Conservation (phyloP, 2,329 filamentous ascomycete genomes). For the Parastagonospora avenae region DNA sequence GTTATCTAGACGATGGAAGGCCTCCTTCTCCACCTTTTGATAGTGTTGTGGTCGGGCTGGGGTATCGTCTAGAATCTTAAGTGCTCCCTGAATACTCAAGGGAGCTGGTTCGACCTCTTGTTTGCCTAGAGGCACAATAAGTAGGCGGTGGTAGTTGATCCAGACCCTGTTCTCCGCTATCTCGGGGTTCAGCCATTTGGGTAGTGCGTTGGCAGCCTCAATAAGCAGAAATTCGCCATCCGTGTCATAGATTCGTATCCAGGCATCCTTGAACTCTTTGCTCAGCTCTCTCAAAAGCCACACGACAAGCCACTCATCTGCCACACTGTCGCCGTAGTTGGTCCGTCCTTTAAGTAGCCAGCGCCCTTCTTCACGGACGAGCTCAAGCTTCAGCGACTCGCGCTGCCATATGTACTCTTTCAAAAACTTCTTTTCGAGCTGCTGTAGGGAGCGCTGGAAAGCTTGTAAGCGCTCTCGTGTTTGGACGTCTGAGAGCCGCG, state of each 20-base stretch:
- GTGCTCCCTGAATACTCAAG: conserved; percentile 69
- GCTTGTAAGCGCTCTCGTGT: conserved; percentile 70
- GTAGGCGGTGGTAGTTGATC: conserved; percentile 78
- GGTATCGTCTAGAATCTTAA: conserved; percentile 62
- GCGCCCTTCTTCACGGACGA: conserved; percentile 61
- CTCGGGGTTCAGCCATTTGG: conserved; percentile 90
- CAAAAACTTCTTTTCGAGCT: conserved; percentile 68
- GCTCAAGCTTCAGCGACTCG: conserved; percentile 74
- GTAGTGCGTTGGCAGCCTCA: conserved; percentile 86
- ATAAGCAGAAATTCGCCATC: conserved; percentile 96
- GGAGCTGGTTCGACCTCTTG: conserved; percentile 29
- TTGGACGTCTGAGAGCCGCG: conserved; percentile 59
- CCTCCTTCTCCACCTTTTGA: conserved; percentile 78
- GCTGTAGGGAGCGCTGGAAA: conserved; percentile 70
- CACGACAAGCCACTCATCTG: conserved; percentile 97
- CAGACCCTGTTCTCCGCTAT: conserved; percentile 86
- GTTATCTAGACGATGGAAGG: conserved; percentile 84
- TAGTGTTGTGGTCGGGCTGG: conserved; percentile 70
- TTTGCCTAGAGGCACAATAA: conserved; percentile 67
- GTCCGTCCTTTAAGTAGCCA: conserved; percentile 75
- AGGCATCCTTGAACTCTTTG: conserved; percentile 72
- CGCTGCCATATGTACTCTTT: conserved; percentile 95
- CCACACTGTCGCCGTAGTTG: conserved; percentile 91
- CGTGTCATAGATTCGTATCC: conserved; percentile 82
- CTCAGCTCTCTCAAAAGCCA: conserved; percentile 85